These are phyloP conservation scores for Fusarium nisikadoi DNA, from an alignment of 2,329 filamentous ascomycete species.

Conservation along the genomic window DNA sequence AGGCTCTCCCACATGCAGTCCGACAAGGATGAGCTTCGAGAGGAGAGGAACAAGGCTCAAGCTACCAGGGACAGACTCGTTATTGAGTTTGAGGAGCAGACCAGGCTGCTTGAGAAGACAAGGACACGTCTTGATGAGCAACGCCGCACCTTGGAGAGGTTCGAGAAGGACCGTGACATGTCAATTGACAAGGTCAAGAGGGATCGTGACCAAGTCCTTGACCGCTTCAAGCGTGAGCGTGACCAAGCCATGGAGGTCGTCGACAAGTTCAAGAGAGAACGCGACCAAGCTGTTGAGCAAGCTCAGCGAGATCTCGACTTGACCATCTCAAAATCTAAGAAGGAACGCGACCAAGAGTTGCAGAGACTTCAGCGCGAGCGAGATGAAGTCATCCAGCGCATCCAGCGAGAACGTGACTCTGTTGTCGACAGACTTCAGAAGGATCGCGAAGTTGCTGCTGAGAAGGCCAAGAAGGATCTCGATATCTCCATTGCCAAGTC, in stretches of 20 bases:
- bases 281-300: constrained; percentile 31
- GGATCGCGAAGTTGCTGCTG: constrained; percentile 28
- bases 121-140: constrained; percentile 36
- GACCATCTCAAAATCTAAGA: constrained; percentile 26
- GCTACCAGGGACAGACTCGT: constrained; percentile 37
- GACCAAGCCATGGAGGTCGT: constrained; percentile 29
- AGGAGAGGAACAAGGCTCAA: constrained; percentile 41
- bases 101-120: constrained; percentile 24
- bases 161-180: constrained; percentile 33
- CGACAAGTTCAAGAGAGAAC: constrained; percentile 37
- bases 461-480: constrained; percentile 39
- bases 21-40: constrained; percentile 42
- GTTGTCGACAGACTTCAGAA: constrained; percentile 34
- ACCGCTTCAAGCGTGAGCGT: constrained; percentile 32
- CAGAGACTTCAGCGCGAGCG: constrained; percentile 32
- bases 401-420: constrained; percentile 35
- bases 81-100: constrained; percentile 34
- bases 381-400: constrained; percentile 29
- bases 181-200: constrained; percentile 35
- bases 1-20: constrained; percentile 38
- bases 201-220: constrained; percentile 32
- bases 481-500: constrained; percentile 34
- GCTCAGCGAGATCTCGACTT: constrained; percentile 34
- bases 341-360: constrained; percentile 32
- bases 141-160: constrained; percentile 31